phyloP scores from a whole-genome alignment of 306 rosid species.

The Rosa chinensis region DNA sequence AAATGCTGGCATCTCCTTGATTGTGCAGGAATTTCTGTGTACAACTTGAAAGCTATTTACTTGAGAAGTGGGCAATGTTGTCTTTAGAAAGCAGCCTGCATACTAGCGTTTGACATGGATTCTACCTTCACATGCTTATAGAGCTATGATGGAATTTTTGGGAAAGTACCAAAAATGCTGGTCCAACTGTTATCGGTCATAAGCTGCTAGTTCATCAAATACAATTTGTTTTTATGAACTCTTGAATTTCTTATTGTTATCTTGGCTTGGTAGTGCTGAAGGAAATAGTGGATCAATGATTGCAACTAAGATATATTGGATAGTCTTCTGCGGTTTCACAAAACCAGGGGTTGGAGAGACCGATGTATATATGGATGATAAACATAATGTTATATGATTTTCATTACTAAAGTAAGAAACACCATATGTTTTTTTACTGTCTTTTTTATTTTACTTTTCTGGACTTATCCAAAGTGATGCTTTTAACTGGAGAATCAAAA shows the following conservation, averaged over 20 bases:
- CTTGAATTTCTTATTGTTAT: conserved; percentile 93
- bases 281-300: conserved; percentile 86
- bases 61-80: conserved; percentile 71
- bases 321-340: neutral
- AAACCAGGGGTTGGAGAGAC: neutral
- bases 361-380: too few relatives aligned
- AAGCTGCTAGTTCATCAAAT: conserved; percentile 65
- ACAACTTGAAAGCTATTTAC: conserved; percentile 72
- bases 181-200: neutral
- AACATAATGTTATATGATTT: too few relatives aligned
- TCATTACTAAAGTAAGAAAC: too few relatives aligned
- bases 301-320: conserved; percentile 40
- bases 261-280: conserved; percentile 93
- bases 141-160: conserved; percentile 60
- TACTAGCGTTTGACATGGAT: conserved; percentile 88
- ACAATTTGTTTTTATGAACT: conserved; percentile 53
- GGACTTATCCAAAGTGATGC: too few relatives aligned
- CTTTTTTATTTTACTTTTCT: too few relatives aligned
- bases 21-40: conserved; percentile 69
- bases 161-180: conserved; percentile 43
- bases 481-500: too few relatives aligned
- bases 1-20: conserved; percentile 87
- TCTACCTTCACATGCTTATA: conserved; percentile 81
- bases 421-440: too few relatives aligned
- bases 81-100: conserved; percentile 87